Evolutionary conservation across 768 basidiomycete genomes (phyloP).

Genomic region (Thelephora aurantiotincta): DNA sequence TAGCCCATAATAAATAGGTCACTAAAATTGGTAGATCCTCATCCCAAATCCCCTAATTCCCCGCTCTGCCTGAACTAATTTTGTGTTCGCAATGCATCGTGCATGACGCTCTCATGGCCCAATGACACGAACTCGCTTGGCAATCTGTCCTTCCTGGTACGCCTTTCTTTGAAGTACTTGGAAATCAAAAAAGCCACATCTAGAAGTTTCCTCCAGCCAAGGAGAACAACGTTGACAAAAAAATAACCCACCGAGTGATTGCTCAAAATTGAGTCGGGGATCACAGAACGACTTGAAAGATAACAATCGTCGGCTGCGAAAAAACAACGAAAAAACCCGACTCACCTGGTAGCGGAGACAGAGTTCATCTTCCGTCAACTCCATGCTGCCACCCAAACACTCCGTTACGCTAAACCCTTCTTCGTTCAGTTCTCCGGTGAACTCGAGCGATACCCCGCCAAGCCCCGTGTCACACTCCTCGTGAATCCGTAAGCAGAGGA

Average conservation of each 20-base stretch:
- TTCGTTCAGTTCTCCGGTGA: constrained; percentile 80
- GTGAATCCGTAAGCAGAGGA: constrained; percentile 72
- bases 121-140: no score
- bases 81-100: no score
- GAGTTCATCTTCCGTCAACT: constrained; percentile 77
- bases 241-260: constrained; percentile 61
- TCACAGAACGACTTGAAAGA: constrained; percentile 75
- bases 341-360: constrained; percentile 79
- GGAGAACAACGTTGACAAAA: background rate
- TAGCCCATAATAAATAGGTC: no score
- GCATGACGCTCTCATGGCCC: no score
- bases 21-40: no score
- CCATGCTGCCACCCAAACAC: constrained; percentile 94
- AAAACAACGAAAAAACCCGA: background rate
- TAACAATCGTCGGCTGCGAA: background rate
- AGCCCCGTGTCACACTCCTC: constrained; percentile 55
- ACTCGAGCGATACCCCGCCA: constrained; percentile 47
- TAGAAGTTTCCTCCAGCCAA: constrained; percentile 10
- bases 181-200: constrained; percentile 83
- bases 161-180: constrained; percentile 62
- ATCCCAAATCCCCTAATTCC: no score
- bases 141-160: constrained; percentile 10
- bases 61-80: no score
- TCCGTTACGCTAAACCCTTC: constrained; percentile 94
- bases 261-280: constrained; percentile 87